These are phyloP conservation scores for Clathrus columnatus DNA, from an alignment of 768 basidiomycete genomes.

Conservation along the genomic window DNA sequence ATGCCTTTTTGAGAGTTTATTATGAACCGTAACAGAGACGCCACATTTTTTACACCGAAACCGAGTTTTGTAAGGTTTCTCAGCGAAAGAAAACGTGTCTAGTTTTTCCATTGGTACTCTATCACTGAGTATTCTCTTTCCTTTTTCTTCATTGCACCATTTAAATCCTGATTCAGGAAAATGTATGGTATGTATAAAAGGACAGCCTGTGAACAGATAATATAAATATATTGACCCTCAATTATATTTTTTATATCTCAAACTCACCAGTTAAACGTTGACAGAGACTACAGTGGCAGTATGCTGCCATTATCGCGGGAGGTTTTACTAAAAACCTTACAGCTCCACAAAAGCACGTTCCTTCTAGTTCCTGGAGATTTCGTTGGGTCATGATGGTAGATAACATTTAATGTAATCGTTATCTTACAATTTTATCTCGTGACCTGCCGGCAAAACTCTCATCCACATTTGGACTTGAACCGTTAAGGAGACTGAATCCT, in stretches of 20 bases:
- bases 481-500: too few species aligned
- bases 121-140: too few species aligned
- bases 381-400: too few species aligned
- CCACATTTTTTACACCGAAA: conserved; percentile 59
- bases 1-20: conserved; percentile 38
- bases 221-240: not conserved
- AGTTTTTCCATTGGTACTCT: conserved; percentile 19
- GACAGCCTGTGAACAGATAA: conserved; percentile 32
- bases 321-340: conserved; percentile 41
- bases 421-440: too few species aligned
- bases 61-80: conserved; percentile 52
- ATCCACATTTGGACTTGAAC: too few species aligned
- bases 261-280: conserved; percentile 47
- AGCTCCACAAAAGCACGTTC: conserved; percentile 52
- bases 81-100: conserved; percentile 38
- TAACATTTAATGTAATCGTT: too few species aligned
- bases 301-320: conserved; percentile 45
- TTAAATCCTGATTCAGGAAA: conserved; percentile 40
- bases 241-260: too few species aligned
- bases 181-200: conserved; percentile 57
- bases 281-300: conserved; percentile 66
- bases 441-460: too few species aligned
- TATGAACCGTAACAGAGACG: conserved; percentile 39
- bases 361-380: too few species aligned
- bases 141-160: conserved; percentile 48